phyloP scores from a whole-genome alignment of 2,329 filamentous ascomycete species.

The Apiospora pterosperma region DNA sequence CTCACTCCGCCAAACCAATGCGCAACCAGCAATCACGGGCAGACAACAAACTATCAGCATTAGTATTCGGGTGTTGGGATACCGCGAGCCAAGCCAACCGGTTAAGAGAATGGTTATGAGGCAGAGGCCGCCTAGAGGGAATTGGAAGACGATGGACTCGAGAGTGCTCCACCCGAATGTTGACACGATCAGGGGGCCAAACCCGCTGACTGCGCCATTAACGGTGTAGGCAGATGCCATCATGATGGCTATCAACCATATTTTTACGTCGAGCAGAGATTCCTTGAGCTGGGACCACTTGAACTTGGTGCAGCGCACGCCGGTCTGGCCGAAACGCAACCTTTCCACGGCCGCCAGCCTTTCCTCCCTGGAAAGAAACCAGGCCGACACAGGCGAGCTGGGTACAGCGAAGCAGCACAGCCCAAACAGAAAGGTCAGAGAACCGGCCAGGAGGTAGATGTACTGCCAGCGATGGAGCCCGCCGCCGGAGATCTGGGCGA shows the following conservation, averaged over 20 bases:
- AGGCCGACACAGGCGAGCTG: constrained; percentile 62
- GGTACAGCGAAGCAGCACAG: constrained; percentile 63
- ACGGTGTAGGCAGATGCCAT: constrained; percentile 70
- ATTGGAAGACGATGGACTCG: constrained; percentile 69
- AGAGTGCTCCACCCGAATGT: constrained; percentile 66
- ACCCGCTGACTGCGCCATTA: constrained; percentile 68
- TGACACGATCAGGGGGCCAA: constrained; percentile 68
- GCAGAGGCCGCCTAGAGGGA: constrained; percentile 68
- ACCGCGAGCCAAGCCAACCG: constrained; percentile 59
- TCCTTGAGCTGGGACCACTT: constrained; percentile 58
- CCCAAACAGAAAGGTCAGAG: constrained; percentile 62
- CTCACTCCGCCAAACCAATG: constrained; percentile 67
- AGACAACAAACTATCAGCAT: constrained; percentile 65
- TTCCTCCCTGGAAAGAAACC: constrained; percentile 65
- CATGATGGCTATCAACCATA: constrained; percentile 63
- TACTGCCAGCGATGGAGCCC: constrained; percentile 63
- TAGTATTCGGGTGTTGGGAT: constrained; percentile 61
- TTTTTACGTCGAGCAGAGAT: constrained; percentile 54
- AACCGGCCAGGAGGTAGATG: constrained; percentile 64
- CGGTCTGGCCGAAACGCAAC: constrained; percentile 59
- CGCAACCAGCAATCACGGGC: constrained; percentile 71
- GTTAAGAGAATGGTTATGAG: constrained; percentile 63
- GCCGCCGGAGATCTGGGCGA: constrained; percentile 57
- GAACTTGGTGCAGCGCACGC: constrained; percentile 57
- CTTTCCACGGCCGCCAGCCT: constrained; percentile 62